A percentile compares a stretch with the other conserved stretches of the same genome.
phyloP scores from a whole-genome alignment of 305 asterid genomes.

The Solanum hybrid region DNA sequence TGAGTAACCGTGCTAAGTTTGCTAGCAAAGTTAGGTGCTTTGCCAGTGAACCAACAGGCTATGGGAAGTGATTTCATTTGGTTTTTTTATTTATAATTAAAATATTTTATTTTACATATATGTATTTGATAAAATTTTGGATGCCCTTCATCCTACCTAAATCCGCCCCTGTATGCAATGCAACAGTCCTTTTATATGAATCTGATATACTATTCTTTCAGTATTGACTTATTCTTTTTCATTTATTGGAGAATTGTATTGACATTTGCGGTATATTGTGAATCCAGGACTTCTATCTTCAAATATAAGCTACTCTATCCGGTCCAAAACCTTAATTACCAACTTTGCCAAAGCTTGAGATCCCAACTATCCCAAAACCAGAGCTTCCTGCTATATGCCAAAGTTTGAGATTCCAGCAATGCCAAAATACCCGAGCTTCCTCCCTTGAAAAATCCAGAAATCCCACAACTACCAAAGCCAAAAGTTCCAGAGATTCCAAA shows the following conservation, averaged over 20 bases:
- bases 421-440: neutral
- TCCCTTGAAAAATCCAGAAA: neutral
- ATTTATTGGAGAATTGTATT: neutral
- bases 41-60: neutral
- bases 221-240: neutral
- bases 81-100: no score
- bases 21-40: neutral
- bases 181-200: neutral
- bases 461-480: neutral
- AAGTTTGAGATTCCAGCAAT: neutral
- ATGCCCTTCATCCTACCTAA: neutral
- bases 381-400: neutral
- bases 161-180: neutral
- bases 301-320: neutral
- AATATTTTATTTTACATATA: neutral
- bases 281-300: neutral
- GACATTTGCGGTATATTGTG: neutral
- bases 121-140: neutral
- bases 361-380: slow-evolving; percentile 8
- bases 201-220: neutral
- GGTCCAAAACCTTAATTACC: neutral
- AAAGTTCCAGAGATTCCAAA: neutral
- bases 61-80: neutral
- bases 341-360: neutral
- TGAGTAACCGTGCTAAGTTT: neutral